Percentiles rank a stretch among this genome's conserved stretches.
These are phyloP conservation scores for Colletotrichum sp. DNA, from an alignment of 2,329 filamentous ascomycete genomes.

Conservation along the genomic window DNA sequence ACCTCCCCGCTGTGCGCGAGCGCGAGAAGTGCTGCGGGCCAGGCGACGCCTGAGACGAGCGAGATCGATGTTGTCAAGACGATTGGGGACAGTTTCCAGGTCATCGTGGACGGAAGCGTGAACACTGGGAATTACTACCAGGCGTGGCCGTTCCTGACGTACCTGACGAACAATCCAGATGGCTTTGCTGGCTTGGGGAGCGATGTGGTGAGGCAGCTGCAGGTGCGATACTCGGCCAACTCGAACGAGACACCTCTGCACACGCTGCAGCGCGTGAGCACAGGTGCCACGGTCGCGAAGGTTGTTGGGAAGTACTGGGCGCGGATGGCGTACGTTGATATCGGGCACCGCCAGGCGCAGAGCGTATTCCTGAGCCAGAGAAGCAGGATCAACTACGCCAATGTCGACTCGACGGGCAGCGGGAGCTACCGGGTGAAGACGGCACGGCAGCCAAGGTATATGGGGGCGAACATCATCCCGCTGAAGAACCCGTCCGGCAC, in stretches of 20 bases:
- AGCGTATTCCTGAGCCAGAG: constrained; percentile 40
- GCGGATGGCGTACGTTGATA: constrained; percentile 57
- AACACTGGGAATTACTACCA: constrained; percentile 54
- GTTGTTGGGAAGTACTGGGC: constrained; percentile 57
- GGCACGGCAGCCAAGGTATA: constrained; percentile 47
- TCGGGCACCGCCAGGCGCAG: constrained; percentile 47
- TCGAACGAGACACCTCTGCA: constrained; percentile 58
- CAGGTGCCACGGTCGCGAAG: constrained; percentile 36
- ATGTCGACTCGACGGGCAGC: constrained; percentile 39
- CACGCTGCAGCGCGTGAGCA: constrained; percentile 43
- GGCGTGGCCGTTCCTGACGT: constrained; percentile 55
- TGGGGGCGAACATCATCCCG: constrained; percentile 55
- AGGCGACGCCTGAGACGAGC: constrained; percentile 23
- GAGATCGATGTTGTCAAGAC: constrained; percentile 48
- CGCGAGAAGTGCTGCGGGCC: constrained; percentile 37
- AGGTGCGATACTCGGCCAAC: constrained; percentile 43
- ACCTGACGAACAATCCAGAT: constrained; percentile 54
- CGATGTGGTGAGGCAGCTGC: constrained; percentile 45
- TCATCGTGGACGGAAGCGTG: constrained; percentile 49
- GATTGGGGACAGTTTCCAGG: constrained; percentile 47
- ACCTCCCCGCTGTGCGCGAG: constrained; percentile 47
- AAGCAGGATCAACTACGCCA: constrained; percentile 43
- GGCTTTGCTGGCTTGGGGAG: constrained; percentile 43
- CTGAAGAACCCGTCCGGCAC: constrained; percentile 38
- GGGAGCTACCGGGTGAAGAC: constrained; percentile 44